Base-by-base conservation (phyloP, 306 rosid genomes). In the Acacia melanoxylon region DNA sequence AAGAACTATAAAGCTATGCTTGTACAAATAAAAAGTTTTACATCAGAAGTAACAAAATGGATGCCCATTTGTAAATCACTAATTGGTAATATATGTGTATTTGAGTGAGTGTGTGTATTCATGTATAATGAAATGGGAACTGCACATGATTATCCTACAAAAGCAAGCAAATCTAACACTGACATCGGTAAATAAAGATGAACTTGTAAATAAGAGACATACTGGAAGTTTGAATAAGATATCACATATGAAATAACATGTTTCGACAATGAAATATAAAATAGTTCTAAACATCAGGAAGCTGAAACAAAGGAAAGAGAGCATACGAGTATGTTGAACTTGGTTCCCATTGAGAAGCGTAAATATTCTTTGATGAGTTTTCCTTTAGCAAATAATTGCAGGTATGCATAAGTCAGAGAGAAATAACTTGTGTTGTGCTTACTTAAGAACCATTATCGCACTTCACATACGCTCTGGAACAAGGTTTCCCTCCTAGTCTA, bases 131-230 rank as follows among this genome's bases (percentile, higher is more conserved):
- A 66, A 62, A 42, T 48, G 65, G 29, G 20, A 17, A 41, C 22
- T 22, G 41, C 17, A 29, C 20, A 27, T 58, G 40, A 48, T 62
- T 59, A 45, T 33, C 68, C 68, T 12, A 62, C 35, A 12, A 62
- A 14, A 33, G 8, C 17, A 20, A n/a, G 37, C 49, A 78, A 29
- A 19, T 42, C 37, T 48, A 67, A 49, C 25, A 10, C 35, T 67
- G 67, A 49, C 74, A 78, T 78, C 25, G 10, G 65, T 73, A n/a
- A 78, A 48, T 29, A 20, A 42, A 45, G 58, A 69, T 54, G 68
- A 29, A 27, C 35, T 27, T 45, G 46, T 8, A 71, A 25, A 66
- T 15, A 42, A 9, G 31, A 65, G 35, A 75, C 71, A 20, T 42
- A n/a, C 16, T 22, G 41, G 13, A 10, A 45, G 41, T 76, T 69